Base-by-base conservation (phyloP, 257 asterid genomes). In the Jaltomata sinuosa region DNA sequence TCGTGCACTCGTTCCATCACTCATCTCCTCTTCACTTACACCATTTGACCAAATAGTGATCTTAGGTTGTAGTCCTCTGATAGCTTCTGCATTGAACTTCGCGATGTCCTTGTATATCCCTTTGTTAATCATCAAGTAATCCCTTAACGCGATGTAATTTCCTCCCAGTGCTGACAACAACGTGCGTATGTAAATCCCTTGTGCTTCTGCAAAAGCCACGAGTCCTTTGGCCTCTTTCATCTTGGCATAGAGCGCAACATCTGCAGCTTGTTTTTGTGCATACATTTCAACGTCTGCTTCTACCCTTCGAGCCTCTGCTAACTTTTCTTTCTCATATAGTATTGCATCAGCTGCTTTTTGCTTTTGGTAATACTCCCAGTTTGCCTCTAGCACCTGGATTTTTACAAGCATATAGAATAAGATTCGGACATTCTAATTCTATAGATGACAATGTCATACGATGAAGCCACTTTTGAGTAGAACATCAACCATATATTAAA, bases 151-250 rank as follows among this genome's bases (percentile, higher is more conserved):
- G 0, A 55, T 67, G 21, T 93, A 93, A 81, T 89, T 88, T 21
- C 96, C 97, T 11, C 94, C 94, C 11, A 93, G 5, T 3, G 93
- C 91, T 3, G 55, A 87, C 0, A 93, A 87, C 5, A 92, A 88
- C 8, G 89, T 90, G 11, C 85, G 76, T 14, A 89, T 11, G 82
- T 91, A 91, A 1, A 65, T 50, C 52, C 96, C 95, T 81, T 93
- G 96, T 53, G 97, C 97, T 84, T 89, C 90, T 0, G 96, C 97
- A 36, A 89, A n/a, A 21, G 93, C 94, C 3, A 79, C 10, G 6
- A 93, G 87, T 34, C 96, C 97, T 72, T 93, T 92, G 0, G 96
- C 97, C 80, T 93, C 97, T 85, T 90, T 92, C 49, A 36, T 80
- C 92, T 91, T 92, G 0, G 92, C 90, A 21, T 93, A 91, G 14